phyloP scores from a whole-genome alignment of 495 filamentous ascomycete genomes.

The Sordaria brevicollis region DNA sequence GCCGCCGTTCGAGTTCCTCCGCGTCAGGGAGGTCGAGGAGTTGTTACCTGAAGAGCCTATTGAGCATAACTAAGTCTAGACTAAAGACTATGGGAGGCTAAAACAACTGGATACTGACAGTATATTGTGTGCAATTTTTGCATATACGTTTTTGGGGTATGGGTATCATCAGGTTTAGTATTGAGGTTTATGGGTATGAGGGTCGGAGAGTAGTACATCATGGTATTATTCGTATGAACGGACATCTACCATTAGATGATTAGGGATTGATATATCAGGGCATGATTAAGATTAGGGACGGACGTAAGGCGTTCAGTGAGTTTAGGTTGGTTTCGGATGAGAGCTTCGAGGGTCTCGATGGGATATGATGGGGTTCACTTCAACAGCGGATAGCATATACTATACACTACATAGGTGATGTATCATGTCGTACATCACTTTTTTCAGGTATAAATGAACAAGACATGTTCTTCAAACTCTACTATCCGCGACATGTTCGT shows the following conservation, averaged over 20 bases:
- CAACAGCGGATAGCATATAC: neutral
- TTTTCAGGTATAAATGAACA: neutral
- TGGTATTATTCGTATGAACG: too few relatives aligned
- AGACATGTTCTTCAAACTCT: neutral
- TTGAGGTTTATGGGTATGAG: too few relatives aligned
- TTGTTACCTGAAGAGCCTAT: conserved; percentile 79
- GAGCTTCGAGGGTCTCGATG: neutral
- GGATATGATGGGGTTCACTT: neutral
- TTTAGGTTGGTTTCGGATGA: neutral
- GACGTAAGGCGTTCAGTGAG: neutral
- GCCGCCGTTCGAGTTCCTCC: conserved; percentile 53
- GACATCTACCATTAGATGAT: neutral
- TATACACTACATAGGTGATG: neutral
- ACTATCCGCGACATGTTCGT: neutral
- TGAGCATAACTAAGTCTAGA: conserved; percentile 47
- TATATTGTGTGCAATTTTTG: too few relatives aligned
- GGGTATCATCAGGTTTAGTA: too few relatives aligned
- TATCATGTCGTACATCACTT: neutral
- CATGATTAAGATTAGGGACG: neutral
- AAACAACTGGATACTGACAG: too few relatives aligned
- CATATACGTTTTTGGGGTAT: neutral
- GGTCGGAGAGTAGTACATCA: too few relatives aligned
- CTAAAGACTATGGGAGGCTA: conserved; percentile 1
- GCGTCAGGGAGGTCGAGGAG: conserved; percentile 50
- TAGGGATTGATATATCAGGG: neutral